Evolutionary conservation across 73 alveolate species (phyloP).

Genomic region (Breviolum minutum): DNA sequence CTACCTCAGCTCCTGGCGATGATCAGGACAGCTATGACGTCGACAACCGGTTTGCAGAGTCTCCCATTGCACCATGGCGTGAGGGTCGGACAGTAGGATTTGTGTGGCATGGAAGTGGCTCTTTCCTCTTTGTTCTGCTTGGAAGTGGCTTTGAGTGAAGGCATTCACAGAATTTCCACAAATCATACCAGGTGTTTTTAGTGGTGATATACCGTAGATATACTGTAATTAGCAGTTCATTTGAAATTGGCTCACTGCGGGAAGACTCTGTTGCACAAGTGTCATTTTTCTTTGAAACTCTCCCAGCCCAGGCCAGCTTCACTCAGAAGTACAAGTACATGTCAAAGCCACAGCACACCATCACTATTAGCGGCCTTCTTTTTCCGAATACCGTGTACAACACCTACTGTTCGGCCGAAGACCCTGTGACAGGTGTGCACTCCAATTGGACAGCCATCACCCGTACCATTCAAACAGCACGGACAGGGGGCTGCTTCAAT

Average conservation of each 20-base stretch:
- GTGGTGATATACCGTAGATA: too few relatives aligned
- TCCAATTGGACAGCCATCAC: slow-evolving; percentile 50
- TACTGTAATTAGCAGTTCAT: too few relatives aligned
- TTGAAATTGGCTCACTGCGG: too few relatives aligned
- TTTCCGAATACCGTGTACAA: slow-evolving; percentile 80
- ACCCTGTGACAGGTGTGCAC: slow-evolving; percentile 24
- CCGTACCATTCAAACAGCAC: background rate
- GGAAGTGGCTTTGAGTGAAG: too few relatives aligned
- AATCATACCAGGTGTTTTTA: too few relatives aligned
- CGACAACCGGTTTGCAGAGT: slow-evolving; percentile 42
- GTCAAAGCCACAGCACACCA: slow-evolving; percentile 50
- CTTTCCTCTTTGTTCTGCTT: too few relatives aligned
- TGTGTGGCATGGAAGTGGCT: background rate
- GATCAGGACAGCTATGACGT: slow-evolving; percentile 1
- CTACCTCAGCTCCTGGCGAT: background rate
- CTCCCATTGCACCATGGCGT: slow-evolving; percentile 13
- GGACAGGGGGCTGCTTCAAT: slow-evolving; percentile 75
- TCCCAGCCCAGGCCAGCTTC: slow-evolving; percentile 53
- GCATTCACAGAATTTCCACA: too few relatives aligned
- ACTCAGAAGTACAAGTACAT: slow-evolving; percentile 51
- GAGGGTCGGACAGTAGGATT: background rate
- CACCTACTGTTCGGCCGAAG: slow-evolving; percentile 71
- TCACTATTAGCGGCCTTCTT: slow-evolving; percentile 71
- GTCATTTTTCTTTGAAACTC: too few relatives aligned
- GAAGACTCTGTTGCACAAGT: background rate